A percentile compares a stretch with the other conserved stretches of the same genome.
Conservation (phyloP, 2,329 filamentous ascomycete species). For the Aspergillus tanneri region DNA sequence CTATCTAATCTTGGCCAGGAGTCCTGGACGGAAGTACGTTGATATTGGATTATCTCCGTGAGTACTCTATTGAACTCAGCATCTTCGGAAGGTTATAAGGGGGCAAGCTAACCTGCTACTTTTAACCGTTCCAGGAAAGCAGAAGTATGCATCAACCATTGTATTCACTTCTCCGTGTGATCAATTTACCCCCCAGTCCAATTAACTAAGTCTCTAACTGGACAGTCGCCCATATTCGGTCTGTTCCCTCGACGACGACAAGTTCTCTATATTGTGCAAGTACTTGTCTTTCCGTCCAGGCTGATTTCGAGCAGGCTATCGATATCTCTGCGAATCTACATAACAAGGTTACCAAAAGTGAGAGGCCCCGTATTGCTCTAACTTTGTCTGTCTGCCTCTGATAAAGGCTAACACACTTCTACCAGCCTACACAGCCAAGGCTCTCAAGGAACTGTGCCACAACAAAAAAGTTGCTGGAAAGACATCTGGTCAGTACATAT, state of each 20-base stretch:
- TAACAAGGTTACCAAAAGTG: constrained; percentile 59
- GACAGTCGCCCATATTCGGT: constrained; percentile 56
- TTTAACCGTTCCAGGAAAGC: constrained; percentile 39
- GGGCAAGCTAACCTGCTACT: not conserved
- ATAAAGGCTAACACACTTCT: not conserved
- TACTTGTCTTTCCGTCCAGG: too few relatives aligned
- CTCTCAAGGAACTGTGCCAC: constrained; percentile 63
- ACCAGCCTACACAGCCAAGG: constrained; percentile 59
- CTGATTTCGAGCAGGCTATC: constrained; percentile 41
- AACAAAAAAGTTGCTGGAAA: constrained; percentile 59
- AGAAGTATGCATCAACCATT: constrained; percentile 43
- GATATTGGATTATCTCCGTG: constrained; percentile 54
- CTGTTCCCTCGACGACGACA: not conserved
- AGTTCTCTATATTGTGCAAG: not conserved
- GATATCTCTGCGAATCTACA: constrained; percentile 63
- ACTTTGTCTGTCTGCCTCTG: not conserved
- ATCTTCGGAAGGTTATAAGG: not conserved
- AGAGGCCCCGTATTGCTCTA: not conserved
- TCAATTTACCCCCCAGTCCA: not conserved
- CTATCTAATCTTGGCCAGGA: constrained; percentile 12
- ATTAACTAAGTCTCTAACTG: not conserved
- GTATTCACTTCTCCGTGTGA: not conserved
- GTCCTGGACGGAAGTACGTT: constrained; percentile 38
- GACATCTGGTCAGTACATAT: constrained; percentile 46
- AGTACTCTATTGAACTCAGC: constrained; percentile 24